Base-by-base conservation (phyloP, 2,329 filamentous ascomycete species). In the Aureobasidium sp. region DNA sequence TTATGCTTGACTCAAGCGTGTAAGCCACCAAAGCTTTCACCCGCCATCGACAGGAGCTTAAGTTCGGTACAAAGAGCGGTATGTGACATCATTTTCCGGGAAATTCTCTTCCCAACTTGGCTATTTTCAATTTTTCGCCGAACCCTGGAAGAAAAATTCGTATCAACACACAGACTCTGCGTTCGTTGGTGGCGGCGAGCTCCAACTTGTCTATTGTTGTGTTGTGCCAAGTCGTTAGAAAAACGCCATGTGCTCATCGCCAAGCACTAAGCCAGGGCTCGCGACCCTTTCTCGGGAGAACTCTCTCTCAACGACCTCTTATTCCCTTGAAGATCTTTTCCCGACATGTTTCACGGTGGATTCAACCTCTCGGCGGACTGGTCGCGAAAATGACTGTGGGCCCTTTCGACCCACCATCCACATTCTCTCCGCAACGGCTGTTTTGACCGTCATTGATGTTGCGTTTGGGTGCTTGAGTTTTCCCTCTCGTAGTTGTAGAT, bases 391-490 rank as follows among this genome's bases (percentile, higher is more conserved):
- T 58, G 41, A 48, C 9, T 22, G 55, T 58, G 55, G 55, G 55
- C 42, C 55, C 41, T 36, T 11, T 17, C 14, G 55, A 58, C 55
- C 55, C 55, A 58, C 55, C 31, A 47, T 58, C 41, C 42, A 58
- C 55, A 58, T 42, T 48, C 55, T 58, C 55, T 58, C 55, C 55
- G 55, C 55, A 58, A 58, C 41, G 55, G 42, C 55, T 58, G 55
- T 58, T 58, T 58, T 58, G 41, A 17, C 55, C 55, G 55, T 58
- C 55, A 58, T 58, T 22, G 55, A 58, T 37, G 42, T 29, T 48
- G 51, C 22, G 55, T 58, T 58, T 47, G 20, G 31, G 20, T 58
- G 20, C 42, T 48, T 36, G 42, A 48, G 41, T 58, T 58, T 58
- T 48, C 42, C 47, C 15, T 25, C n/a, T 47, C 20, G 55, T 25